A percentile compares a stretch with the other conserved stretches of the same genome.
These are phyloP conservation scores for Mariannaea sp. DNA, from an alignment of 2,329 filamentous ascomycete genomes.

Conservation along the genomic window DNA sequence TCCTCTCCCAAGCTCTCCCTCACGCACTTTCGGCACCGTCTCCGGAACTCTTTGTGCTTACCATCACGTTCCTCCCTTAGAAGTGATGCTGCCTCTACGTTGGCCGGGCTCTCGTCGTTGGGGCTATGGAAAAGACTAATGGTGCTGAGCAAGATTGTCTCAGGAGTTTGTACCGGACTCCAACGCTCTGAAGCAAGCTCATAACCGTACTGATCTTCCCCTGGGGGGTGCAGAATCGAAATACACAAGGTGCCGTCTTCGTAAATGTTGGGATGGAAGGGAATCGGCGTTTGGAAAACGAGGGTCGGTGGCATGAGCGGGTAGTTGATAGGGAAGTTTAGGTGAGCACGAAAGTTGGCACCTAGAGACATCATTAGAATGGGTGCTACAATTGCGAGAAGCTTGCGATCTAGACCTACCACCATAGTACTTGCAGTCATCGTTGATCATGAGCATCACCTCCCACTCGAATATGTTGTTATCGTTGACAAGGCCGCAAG, in stretches of 20 bases:
- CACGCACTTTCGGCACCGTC: slow-evolving; percentile 76
- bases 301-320: slow-evolving; percentile 87
- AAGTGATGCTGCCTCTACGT: slow-evolving; percentile 88
- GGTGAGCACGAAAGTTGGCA: slow-evolving; percentile 85
- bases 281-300: slow-evolving; percentile 81
- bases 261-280: slow-evolving; percentile 96
- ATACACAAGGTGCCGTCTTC: slow-evolving; percentile 88
- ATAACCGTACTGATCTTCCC: slow-evolving; percentile 93
- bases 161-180: slow-evolving; percentile 92
- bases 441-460: slow-evolving; percentile 97
- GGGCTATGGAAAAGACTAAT: slow-evolving; percentile 91
- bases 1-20: slow-evolving; percentile 81
- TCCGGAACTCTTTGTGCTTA: slow-evolving; percentile 73
- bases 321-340: slow-evolving; percentile 84
- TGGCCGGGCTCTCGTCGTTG: slow-evolving; percentile 94
- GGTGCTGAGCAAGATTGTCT: slow-evolving; percentile 89
- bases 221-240: slow-evolving; percentile 92
- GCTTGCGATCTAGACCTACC: slow-evolving; percentile 57
- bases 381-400: background rate
- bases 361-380: slow-evolving; percentile 55
- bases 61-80: slow-evolving; percentile 77
- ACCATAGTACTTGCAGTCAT: slow-evolving; percentile 92
- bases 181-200: slow-evolving; percentile 89
- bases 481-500: slow-evolving; percentile 83
- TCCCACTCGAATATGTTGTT: slow-evolving; percentile 97